Base-by-base conservation (phyloP, 2,329 filamentous ascomycete genomes). In the Colletotrichum gigasporum region DNA sequence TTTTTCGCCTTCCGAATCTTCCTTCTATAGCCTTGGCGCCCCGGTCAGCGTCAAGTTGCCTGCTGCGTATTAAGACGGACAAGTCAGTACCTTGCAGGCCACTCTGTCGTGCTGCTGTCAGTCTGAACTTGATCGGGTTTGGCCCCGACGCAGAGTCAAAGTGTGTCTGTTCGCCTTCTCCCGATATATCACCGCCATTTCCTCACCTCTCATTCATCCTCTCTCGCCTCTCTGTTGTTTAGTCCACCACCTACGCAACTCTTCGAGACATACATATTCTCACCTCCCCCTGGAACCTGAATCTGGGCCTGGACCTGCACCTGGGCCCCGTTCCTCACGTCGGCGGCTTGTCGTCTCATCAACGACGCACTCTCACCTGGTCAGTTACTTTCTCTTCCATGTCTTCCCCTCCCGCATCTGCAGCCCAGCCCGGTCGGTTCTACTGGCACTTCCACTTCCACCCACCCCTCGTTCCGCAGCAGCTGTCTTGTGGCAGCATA, bases 281-380 rank as follows among this genome's bases (percentile, higher is more conserved):
- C 32, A 34, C 32, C 55, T 55, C 30, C n/a, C 28, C 50, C 20
- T 53, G 26, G 22, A 14, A 37, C 48, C 26, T 20, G 12, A 34
- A 52, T 47, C 51, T 54, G 51, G 26, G 30, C 44, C 45, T 32
- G 18, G 44, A 28, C 45, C 47, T 44, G 35, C 9, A 41, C 26
- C 37, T 52, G 45, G 14, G 12, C 26, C 10, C 22, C 10, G 7
- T n/a, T 20, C 5, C 26, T 37, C 53, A 54, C 55, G 44, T 64
- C 55, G 61, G 55, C 61, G 55, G 61, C 47, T 64, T 64, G 55
- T 61, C 41, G 48, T 61, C 61, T 60, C 48, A 60, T 64, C 39
- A 32, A 54, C 39, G 32, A 37, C 54, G 34, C 30, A 50, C 60
- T 59, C 55, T 35, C 14, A 42, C 51, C 41, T 56, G 51, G 32